Conservation (phyloP, 2,329 filamentous ascomycete species). For the Paraconiothyrium sp. region DNA sequence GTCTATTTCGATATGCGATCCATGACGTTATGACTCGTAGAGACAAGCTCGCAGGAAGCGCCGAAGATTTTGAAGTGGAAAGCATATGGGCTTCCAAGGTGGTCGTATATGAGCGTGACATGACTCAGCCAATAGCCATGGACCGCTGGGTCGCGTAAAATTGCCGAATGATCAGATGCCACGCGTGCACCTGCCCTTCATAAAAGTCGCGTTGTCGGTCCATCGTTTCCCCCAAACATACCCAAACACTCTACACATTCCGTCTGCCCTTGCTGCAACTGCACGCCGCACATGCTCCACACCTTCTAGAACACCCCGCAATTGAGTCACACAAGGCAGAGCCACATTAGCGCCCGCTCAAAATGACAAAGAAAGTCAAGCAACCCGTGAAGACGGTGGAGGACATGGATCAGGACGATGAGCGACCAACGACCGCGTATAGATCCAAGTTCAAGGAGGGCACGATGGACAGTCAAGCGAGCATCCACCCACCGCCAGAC, state of each 20-base stretch:
- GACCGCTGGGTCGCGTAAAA: neutral
- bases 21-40: too few relatives aligned
- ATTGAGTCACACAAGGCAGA: too few relatives aligned
- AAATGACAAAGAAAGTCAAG: conserved; percentile 14
- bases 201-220: conserved; percentile 7
- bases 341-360: neutral
- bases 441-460: conserved; percentile 73
- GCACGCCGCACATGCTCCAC: neutral
- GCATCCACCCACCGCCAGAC: conserved; percentile 42
- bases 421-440: conserved; percentile 26
- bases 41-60: too few relatives aligned
- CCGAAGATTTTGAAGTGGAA: too few relatives aligned
- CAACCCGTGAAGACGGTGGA: conserved; percentile 1
- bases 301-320: neutral
- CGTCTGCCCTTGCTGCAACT: conserved; percentile 7
- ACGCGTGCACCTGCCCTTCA: neutral
- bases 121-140: too few relatives aligned
- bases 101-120: too few relatives aligned
- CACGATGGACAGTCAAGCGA: conserved; percentile 41
- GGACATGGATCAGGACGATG: conserved; percentile 8
- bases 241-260: conserved; percentile 2
- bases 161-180: neutral
- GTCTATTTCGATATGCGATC: too few relatives aligned
- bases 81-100: too few relatives aligned
- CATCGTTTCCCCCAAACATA: neutral